Evolutionary conservation across 495 filamentous ascomycete genomes (phyloP).

Genomic region (Geoglossum glabrum): DNA sequence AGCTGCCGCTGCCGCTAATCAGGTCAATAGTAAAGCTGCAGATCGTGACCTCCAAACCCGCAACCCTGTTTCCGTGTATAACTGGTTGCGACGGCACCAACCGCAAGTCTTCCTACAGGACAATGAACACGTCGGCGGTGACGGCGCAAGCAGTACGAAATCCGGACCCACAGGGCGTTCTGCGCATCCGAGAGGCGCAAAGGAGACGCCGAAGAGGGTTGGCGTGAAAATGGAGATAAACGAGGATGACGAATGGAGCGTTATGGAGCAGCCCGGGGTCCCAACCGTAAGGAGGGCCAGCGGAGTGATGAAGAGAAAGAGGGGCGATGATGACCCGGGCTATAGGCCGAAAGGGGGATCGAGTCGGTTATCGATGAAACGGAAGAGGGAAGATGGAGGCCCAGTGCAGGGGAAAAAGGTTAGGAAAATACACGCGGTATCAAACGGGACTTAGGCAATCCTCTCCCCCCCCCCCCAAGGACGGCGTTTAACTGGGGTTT

Average conservation of each 20-base stretch:
- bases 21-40: not conserved
- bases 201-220: slow-evolving; percentile 3
- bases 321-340: slow-evolving; percentile 5
- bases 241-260: not conserved
- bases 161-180: not conserved
- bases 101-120: slow-evolving; percentile 72
- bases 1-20: not conserved
- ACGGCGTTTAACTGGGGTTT: slow-evolving; percentile 1
- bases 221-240: not conserved
- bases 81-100: slow-evolving; percentile 71
- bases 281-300: not conserved
- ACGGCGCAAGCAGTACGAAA: not conserved
- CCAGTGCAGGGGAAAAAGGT: not conserved
- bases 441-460: not conserved
- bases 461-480: too few species aligned
- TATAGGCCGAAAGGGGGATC: slow-evolving; percentile 8
- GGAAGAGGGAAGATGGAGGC: slow-evolving; percentile 3
- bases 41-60: slow-evolving; percentile 14
- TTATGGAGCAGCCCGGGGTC: not conserved
- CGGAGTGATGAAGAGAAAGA: slow-evolving; percentile 2
- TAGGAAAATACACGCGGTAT: not conserved
- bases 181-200: not conserved
- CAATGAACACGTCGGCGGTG: slow-evolving; percentile 30
- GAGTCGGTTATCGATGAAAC: not conserved
- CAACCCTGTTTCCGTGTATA: slow-evolving; percentile 74